These are phyloP conservation scores for Penicillium italicum DNA, from an alignment of 2,329 filamentous ascomycete species.

Conservation along the genomic window DNA sequence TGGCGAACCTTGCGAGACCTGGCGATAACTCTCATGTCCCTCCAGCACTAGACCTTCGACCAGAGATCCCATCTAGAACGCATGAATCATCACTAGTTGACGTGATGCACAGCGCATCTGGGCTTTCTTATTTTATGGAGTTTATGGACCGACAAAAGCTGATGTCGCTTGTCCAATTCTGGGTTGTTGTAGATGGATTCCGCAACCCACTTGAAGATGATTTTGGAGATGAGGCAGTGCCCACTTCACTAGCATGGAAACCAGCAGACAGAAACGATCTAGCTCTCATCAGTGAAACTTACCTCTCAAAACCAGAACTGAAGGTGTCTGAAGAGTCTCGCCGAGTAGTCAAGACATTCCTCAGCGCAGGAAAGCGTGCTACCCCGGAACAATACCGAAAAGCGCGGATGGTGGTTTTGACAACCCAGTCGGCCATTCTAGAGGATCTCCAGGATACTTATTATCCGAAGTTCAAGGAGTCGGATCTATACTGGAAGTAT, in stretches of 20 bases:
- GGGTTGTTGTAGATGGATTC: constrained; percentile 95
- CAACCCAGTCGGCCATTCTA: constrained; percentile 75
- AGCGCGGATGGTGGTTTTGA: constrained; percentile 76
- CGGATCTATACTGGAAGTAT: constrained; percentile 94
- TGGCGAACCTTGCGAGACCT: constrained; percentile 72
- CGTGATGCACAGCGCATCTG: constrained; percentile 83
- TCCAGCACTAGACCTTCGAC: constrained; percentile 30
- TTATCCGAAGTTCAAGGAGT: constrained; percentile 83
- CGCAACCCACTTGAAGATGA: constrained; percentile 89
- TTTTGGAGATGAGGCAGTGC: constrained; percentile 65
- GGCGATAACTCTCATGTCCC: constrained; percentile 46
- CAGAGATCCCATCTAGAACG: constrained; percentile 55
- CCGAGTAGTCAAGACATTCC: constrained; percentile 68
- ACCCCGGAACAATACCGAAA: constrained; percentile 76
- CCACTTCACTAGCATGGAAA: constrained; percentile 66
- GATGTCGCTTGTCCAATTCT: constrained; percentile 93
- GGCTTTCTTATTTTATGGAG: constrained; percentile 98
- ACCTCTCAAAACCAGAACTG: constrained; percentile 77
- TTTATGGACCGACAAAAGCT: constrained; percentile 91
- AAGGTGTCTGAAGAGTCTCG: constrained; percentile 69
- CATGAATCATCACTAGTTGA: constrained; percentile 76
- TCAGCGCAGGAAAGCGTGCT: constrained; percentile 72
- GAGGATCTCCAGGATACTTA: constrained; percentile 78
- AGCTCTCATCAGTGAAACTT: constrained; percentile 85
- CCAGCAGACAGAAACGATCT: constrained; percentile 83